These are phyloP conservation scores for Aspergillus leporis DNA, from an alignment of 495 filamentous ascomycete species.

Conservation along the genomic window DNA sequence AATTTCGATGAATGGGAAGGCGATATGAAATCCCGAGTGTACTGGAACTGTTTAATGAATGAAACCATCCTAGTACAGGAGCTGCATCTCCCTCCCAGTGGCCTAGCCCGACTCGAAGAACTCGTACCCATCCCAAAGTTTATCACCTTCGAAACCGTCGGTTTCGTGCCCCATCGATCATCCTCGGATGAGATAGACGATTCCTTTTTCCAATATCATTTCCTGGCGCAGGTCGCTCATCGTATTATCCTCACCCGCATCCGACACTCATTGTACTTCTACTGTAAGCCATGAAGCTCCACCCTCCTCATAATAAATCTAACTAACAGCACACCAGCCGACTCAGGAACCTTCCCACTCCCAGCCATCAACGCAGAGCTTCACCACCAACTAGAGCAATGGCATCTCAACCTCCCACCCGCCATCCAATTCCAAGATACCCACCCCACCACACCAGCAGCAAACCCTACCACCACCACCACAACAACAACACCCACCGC, in stretches of 20 bases:
- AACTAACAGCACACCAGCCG: conserved; percentile 29
- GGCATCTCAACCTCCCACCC: conserved; percentile 46
- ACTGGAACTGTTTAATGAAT: conserved; percentile 52
- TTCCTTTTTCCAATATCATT: conserved; percentile 51
- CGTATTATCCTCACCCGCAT: conserved; percentile 51
- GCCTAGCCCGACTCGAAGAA: conserved; percentile 46
- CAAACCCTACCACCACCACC: conserved; percentile 14
- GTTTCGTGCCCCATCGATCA: conserved; percentile 33
- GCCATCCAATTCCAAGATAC: conserved; percentile 42
- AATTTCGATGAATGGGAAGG: conserved; percentile 51
- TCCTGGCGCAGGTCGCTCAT: conserved; percentile 50
- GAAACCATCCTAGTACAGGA: conserved; percentile 51
- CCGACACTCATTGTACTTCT: conserved; percentile 49
- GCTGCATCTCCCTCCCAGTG: conserved; percentile 48
- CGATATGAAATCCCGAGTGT: conserved; percentile 52
- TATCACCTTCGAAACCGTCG: conserved; percentile 43
- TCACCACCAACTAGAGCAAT: conserved; percentile 49
- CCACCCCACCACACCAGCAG: conserved; percentile 16
- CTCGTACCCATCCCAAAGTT: conserved; percentile 50
- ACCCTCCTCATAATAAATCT: conserved; percentile 1
- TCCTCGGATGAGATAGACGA: conserved; percentile 41
- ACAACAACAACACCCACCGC: conserved; percentile 28
- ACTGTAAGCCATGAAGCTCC: conserved; percentile 32
- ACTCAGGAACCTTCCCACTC: conserved; percentile 46
- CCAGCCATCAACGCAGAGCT: conserved; percentile 47